A percentile compares a stretch with the other conserved stretches of the same genome.
Conservation (phyloP, 2,329 filamentous ascomycete species). For the Venturia pyrina region DNA sequence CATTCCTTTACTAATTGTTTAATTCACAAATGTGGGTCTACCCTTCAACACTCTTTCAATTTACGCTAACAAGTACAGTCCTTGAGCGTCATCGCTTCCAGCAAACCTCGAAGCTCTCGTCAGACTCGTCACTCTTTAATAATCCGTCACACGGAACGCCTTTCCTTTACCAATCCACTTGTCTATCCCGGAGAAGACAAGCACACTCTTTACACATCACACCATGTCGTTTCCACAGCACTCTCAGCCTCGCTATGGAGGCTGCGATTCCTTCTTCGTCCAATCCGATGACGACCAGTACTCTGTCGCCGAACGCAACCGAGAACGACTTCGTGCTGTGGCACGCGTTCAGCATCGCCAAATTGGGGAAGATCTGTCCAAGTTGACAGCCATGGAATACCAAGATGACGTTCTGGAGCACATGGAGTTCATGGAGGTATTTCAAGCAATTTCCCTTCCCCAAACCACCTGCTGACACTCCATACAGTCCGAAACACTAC, state of each 20-base stretch:
- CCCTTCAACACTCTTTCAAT: constrained; percentile 13
- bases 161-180: constrained; percentile 22
- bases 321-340: constrained; percentile 68
- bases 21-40: constrained; percentile 36
- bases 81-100: neutral
- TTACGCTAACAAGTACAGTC: neutral
- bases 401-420: constrained; percentile 89
- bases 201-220: constrained; percentile 31
- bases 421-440: constrained; percentile 88
- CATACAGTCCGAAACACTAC: constrained; percentile 66
- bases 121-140: constrained; percentile 30
- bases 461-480: constrained; percentile 18
- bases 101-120: neutral
- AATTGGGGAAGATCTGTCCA: constrained; percentile 81
- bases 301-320: constrained; percentile 52
- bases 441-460: constrained; percentile 21
- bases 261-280: constrained; percentile 60
- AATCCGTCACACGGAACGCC: constrained; percentile 19
- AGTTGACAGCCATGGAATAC: constrained; percentile 78
- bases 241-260: constrained; percentile 44
- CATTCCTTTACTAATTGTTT: constrained; percentile 36
- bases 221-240: constrained; percentile 47
- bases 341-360: constrained; percentile 77
- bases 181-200: constrained; percentile 39
- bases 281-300: constrained; percentile 47